Percentiles rank a stretch among this genome's conserved stretches.
Conservation (phyloP, 2,329 filamentous ascomycete genomes). For the Zalaria obscura region DNA sequence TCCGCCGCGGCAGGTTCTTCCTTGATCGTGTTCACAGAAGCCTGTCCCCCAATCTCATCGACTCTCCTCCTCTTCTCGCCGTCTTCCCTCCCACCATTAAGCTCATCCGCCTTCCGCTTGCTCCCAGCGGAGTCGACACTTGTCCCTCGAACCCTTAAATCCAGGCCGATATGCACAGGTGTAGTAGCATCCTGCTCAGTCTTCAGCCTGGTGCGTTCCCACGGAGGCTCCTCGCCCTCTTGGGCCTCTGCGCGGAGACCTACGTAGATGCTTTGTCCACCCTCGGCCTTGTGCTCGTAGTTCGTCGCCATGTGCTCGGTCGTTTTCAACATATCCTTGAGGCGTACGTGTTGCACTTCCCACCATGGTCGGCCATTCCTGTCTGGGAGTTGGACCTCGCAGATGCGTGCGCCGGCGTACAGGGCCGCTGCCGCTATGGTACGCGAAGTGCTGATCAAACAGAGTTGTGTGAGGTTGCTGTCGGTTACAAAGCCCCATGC, state of each 20-base stretch:
- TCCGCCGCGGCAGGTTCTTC: background rate
- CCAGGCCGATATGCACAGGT: conserved; percentile 7
- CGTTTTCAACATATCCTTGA: conserved; percentile 56
- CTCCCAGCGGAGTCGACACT: conserved; percentile 16
- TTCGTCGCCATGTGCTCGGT: conserved; percentile 58
- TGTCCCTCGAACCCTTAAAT: conserved; percentile 14
- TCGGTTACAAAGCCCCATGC: conserved; percentile 95
- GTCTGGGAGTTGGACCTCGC: conserved; percentile 55
- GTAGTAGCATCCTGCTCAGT: conserved; percentile 9
- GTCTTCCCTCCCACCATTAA: conserved; percentile 11
- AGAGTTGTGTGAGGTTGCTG: conserved; percentile 69
- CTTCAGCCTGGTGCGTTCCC: conserved; percentile 18
- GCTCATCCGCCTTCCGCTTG: conserved; percentile 13
- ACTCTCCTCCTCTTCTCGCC: conserved; percentile 8
- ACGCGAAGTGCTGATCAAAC: conserved; percentile 62
- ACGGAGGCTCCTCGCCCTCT: conserved; percentile 8
- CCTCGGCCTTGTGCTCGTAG: conserved; percentile 29
- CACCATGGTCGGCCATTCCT: conserved; percentile 73
- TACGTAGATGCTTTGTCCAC: conserved; percentile 28
- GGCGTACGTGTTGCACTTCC: conserved; percentile 58
- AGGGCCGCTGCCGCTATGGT: conserved; percentile 76
- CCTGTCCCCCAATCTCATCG: conserved; percentile 4
- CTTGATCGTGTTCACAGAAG: background rate
- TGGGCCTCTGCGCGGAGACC: conserved; percentile 20
- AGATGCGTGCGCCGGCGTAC: conserved; percentile 72